Evolutionary conservation across 2,329 filamentous ascomycete genomes (phyloP), one percentile per base, ranked within the genome.

Genomic region (Magnaporthiopsis rhizophila): DNA sequence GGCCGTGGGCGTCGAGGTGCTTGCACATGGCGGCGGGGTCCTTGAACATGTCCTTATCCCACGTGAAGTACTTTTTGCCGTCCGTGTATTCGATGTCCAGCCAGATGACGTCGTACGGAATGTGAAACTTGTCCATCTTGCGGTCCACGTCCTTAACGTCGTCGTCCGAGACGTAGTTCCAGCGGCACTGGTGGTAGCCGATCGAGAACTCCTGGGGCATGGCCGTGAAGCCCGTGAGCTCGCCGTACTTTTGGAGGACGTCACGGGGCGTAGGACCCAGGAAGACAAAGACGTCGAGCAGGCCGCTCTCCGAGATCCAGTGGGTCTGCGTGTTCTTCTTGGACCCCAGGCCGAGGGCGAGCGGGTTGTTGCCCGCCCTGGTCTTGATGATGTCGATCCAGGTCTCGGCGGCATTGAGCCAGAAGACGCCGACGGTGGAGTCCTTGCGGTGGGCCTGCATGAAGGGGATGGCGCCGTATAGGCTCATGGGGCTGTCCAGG

Each of bases 51-150:
- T 96, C 83, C 26, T 88, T 85, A 72, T 99, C 94, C 91, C 92
- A 99, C 0, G 93, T 97, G 74, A 99, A 99, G 80, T 99, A 99
- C 79, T 97, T 96, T 78, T 95, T 94, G 75, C 90, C 92, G 66
- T 99, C 91, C 0, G 93, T 96, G 76, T 98, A 99, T 78, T 99
- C 95, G 69, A 99, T 91, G 71, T 99, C 95, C 24, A 99, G 87
- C 95, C 95, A 99, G 71, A 99, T 99, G 68, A 98, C 91, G 76
- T 99, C 95, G 78, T 98, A 99, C 0, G 95, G 95, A 64, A 99
- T 97, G 73, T 91, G 89, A 77, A 88, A 86, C 79, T 95, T 96
- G 79, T 98, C 93, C 80, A 99, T 97, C 75, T 96, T 96, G 68
- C 90, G 88, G 74, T 98, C 93, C 58, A 99, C 94, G 72, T 98